These are phyloP conservation scores for Colletotrichum lupini DNA, from an alignment of 2,329 filamentous ascomycete species.

Conservation along the genomic window DNA sequence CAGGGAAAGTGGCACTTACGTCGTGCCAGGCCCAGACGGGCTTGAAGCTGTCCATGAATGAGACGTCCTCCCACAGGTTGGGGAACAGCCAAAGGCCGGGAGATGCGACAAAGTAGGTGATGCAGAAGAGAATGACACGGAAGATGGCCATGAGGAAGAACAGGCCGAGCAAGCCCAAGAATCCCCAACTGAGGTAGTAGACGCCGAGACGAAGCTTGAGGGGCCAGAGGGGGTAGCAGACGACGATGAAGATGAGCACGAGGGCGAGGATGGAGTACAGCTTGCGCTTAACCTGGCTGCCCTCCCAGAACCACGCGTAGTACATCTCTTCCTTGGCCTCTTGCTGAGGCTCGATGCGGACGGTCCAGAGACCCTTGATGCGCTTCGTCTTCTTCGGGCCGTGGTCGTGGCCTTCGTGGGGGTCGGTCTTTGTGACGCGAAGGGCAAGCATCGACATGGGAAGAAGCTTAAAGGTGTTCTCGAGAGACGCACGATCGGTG, in stretches of 20 bases:
- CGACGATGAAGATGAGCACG: conserved; percentile 84
- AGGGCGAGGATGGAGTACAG: conserved; percentile 89
- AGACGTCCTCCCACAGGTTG: conserved; percentile 98
- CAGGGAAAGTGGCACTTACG: conserved; percentile 60
- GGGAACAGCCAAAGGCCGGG: conserved; percentile 98
- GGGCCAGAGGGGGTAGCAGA: conserved; percentile 97
- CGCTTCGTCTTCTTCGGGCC: conserved; percentile 82
- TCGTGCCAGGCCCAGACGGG: conserved; percentile 99
- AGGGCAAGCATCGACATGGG: conserved; percentile 94
- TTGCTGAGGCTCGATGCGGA: conserved; percentile 95
- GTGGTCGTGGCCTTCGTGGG: conserved; percentile 79
- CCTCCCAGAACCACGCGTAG: conserved; percentile 97
- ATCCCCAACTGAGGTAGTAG: conserved; percentile 96
- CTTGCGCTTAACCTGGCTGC: conserved; percentile 92
- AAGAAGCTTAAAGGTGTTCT: conserved; percentile 94
- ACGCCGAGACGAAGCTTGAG: conserved; percentile 90
- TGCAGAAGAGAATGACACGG: conserved; percentile 90
- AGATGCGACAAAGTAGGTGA: conserved; percentile 86
- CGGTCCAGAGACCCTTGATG: conserved; percentile 95
- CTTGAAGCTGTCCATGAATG: conserved; percentile 96
- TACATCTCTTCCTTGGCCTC: conserved; percentile 88
- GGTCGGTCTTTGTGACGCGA: conserved; percentile 85
- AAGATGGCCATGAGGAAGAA: conserved; percentile 99
- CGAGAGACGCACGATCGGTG: conserved; percentile 86
- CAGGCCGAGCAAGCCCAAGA: conserved; percentile 87